A percentile compares a stretch with the other conserved stretches of the same genome.
These are phyloP conservation scores for Talaromyces marneffei DNA, from an alignment of 2,329 filamentous ascomycete species.

Conservation along the genomic window DNA sequence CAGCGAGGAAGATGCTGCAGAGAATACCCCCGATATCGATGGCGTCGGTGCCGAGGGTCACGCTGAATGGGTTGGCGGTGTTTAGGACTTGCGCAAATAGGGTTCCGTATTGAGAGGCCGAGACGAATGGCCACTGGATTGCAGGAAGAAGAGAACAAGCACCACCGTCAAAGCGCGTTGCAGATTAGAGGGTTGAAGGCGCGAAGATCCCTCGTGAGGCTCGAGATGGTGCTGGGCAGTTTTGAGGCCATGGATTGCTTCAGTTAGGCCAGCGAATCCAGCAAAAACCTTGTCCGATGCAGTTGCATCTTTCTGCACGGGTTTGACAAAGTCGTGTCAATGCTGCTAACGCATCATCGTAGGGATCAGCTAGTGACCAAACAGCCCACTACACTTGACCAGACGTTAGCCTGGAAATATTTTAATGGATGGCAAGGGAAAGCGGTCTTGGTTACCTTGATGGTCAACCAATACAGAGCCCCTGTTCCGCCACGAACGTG, in stretches of 20 bases:
- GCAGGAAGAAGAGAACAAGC: not conserved
- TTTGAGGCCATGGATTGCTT: not conserved
- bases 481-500: conserved; percentile 16
- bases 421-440: not conserved
- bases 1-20: not conserved
- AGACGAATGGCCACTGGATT: conserved; percentile 6
- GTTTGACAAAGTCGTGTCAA: not conserved
- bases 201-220: not conserved
- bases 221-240: too few relatives aligned
- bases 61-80: conserved; percentile 17
- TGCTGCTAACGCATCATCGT: not conserved
- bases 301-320: not conserved
- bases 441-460: conserved; percentile 12
- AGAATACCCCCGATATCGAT: conserved; percentile 3
- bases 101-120: conserved; percentile 12
- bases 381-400: conserved; percentile 14
- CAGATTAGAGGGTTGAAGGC: conserved; percentile 15
- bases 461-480: conserved; percentile 18
- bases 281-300: not conserved
- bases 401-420: not conserved
- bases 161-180: not conserved
- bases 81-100: conserved; percentile 23
- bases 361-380: conserved; percentile 13
- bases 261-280: not conserved
- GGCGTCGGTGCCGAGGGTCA: conserved; percentile 1